A percentile compares a stretch with the other conserved stretches of the same genome.
Conservation (phyloP, 805 yeast genomes). For the Torulaspora indica region DNA sequence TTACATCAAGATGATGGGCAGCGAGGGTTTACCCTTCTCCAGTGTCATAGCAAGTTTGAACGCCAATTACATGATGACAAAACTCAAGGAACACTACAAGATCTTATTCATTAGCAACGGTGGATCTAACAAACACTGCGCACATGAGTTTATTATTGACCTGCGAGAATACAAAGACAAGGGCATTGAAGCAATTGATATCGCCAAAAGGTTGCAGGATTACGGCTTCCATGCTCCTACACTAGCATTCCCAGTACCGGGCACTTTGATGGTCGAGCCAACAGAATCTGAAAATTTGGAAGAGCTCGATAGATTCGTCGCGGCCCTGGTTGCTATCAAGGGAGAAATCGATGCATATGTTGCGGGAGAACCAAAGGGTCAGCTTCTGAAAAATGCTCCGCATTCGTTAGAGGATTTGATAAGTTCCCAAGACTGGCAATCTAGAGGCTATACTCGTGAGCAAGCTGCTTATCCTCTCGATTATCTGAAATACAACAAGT, state of each 20-base stretch:
- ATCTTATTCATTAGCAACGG: conserved; percentile 59
- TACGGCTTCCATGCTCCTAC: conserved; percentile 99
- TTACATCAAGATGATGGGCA: conserved; percentile 92
- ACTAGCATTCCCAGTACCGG: conserved; percentile 97
- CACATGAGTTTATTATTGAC: conserved; percentile 94
- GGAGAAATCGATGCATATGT: conserved; percentile 72
- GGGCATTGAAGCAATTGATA: conserved; percentile 91
- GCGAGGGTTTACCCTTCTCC: conserved; percentile 74
- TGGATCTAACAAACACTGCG: conserved; percentile 66
- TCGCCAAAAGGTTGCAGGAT: conserved; percentile 95
- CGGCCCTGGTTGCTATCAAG: conserved; percentile 78
- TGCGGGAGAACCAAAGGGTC: conserved; percentile 59
- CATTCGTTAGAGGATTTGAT: conserved; percentile 81
- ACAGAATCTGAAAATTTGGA: conserved; percentile 88
- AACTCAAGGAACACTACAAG: conserved; percentile 63
- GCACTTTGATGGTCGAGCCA: conserved; percentile 96
- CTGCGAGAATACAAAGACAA: conserved; percentile 72
- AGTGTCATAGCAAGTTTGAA: conserved; percentile 87
- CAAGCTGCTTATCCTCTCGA: conserved; percentile 89
- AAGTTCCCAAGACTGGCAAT: conserved; percentile 64
- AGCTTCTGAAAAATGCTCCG: conserved; percentile 82
- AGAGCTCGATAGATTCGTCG: conserved; percentile 87
- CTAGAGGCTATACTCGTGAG: conserved; percentile 84
- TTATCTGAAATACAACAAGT: conserved; percentile 66
- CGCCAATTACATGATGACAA: conserved; percentile 91